A percentile compares a stretch with the other conserved stretches of the same genome.
These are phyloP conservation scores for Morella rubra DNA, from an alignment of 306 rosid species.

Conservation along the genomic window DNA sequence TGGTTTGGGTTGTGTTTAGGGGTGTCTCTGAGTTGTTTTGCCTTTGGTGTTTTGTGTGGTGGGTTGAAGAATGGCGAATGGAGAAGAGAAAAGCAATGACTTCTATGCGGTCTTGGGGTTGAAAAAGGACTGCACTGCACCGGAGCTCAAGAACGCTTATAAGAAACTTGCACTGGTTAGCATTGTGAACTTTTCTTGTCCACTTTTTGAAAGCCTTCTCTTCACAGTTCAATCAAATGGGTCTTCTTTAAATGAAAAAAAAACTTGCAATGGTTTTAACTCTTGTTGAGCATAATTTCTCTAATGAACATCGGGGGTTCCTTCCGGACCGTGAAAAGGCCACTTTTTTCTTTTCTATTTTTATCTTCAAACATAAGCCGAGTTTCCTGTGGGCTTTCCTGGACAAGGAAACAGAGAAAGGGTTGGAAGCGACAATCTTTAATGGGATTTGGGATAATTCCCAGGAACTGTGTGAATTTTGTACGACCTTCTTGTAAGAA, in stretches of 20 bases:
- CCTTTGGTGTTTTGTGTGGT: slow-evolving; percentile 1
- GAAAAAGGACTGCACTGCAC: slow-evolving; percentile 74
- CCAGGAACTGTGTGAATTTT: not conserved
- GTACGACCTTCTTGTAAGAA: slow-evolving; percentile 4
- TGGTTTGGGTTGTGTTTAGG: slow-evolving; percentile 29
- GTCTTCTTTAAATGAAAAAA: slow-evolving; percentile 9
- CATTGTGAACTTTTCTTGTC: slow-evolving; percentile 17
- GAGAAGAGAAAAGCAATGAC: slow-evolving; percentile 54
- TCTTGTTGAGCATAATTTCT: slow-evolving; percentile 3
- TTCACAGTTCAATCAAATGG: slow-evolving; percentile 17
- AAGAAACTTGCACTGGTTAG: slow-evolving; percentile 92
- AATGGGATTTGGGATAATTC: slow-evolving; percentile 12
- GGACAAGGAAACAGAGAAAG: not conserved
- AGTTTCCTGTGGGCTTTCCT: not conserved
- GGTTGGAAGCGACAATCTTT: not conserved
- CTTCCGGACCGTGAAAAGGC: not conserved
- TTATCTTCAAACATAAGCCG: not conserved
- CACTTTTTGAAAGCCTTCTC: not conserved
- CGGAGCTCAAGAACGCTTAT: slow-evolving; percentile 75
- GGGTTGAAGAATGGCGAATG: slow-evolving; percentile 53
- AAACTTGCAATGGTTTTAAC: not conserved
- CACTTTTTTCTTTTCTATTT: not conserved
- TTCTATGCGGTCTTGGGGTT: slow-evolving; percentile 72
- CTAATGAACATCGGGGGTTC: slow-evolving; percentile 10
- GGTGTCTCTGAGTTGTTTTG: slow-evolving; percentile 5